phyloP scores from a whole-genome alignment of 2,329 filamentous ascomycete genomes.

The Beauveria medogensis region DNA sequence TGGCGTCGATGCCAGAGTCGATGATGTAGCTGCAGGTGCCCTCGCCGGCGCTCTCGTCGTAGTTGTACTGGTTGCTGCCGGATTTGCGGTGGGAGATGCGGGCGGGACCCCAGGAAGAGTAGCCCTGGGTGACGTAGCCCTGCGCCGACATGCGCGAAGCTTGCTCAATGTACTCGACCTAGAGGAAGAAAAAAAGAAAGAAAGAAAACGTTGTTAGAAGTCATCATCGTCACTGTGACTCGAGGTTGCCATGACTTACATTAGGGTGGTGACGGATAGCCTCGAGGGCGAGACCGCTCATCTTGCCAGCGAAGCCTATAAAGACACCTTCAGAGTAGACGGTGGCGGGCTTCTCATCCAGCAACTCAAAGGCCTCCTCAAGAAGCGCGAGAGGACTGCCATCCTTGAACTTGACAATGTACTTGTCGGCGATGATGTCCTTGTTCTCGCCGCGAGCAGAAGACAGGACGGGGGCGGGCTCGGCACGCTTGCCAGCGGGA shows the following conservation, averaged over 20 bases:
- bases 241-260: neutral
- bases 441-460: conserved; percentile 11
- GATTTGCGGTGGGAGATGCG: conserved; percentile 23
- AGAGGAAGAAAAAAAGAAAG: too few species aligned
- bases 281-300: conserved; percentile 13
- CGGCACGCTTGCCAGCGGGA: conserved; percentile 10
- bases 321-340: conserved; percentile 16
- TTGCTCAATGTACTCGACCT: conserved; percentile 27
- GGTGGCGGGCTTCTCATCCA: conserved; percentile 13
- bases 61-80: conserved; percentile 20
- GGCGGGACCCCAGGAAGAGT: conserved; percentile 27
- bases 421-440: conserved; percentile 15
- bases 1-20: conserved; percentile 29
- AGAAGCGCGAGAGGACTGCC: conserved; percentile 12
- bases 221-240: too few species aligned
- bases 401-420: conserved; percentile 17
- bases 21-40: conserved; percentile 32
- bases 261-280: conserved; percentile 14
- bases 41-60: conserved; percentile 24
- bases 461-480: conserved; percentile 14
- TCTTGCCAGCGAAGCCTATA: conserved; percentile 15
- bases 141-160: conserved; percentile 22
- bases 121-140: conserved; percentile 21
- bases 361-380: conserved; percentile 10
- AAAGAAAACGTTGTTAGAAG: too few species aligned